Base-by-base conservation (phyloP, 176 grass and related monocot species). In the Cenchrus fungigraminus region DNA sequence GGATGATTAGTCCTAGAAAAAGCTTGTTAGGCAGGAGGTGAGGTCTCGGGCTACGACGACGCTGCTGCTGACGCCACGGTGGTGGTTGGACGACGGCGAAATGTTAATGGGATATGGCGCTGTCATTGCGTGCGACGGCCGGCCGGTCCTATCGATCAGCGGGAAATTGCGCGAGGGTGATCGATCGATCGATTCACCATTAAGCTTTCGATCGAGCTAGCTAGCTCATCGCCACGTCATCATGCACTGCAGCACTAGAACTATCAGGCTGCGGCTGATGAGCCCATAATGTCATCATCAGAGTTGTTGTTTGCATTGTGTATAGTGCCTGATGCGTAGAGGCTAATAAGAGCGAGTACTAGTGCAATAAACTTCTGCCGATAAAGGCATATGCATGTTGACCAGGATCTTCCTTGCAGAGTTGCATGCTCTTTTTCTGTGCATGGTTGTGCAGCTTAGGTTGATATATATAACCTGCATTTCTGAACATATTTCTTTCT, bases 181-280 rank as follows among this genome's bases (percentile, higher is more conserved):
- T 62, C 16, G 71, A 69, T 37, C 59, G 60, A 73, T 37, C 59
- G 60, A 73, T 58, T 74, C 59, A 67, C 49, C 32, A 34, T 65
- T 34, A 62, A 62, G 59, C 37, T 4, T 79, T 52, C 68, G 37
- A 40, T 52, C 68, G 37, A 40, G 37, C 37, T 40, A 60, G 67
- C 60, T 89, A 79, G 59, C 59, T 87, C 74, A 90, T 68, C 68
- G 45, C 68, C 32, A 31, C 60, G 84, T 90, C 89, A 87, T 73
- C 79, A 12, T 74, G 74, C 84, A 83, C 68, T 79, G 78, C 2
- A 79, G 74, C 84, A 83, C 68, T 79, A 83, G 3, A 65, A 71
- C 53, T 78, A 73, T 59, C 50, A 74, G 55, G 84, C 49, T 63
- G 66, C 45, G 8, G 66, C 67, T 82, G 79, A 81, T 34, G 58